These are phyloP conservation scores for Colletotrichum sp. DNA, from an alignment of 2,329 filamentous ascomycete genomes.

Conservation along the genomic window DNA sequence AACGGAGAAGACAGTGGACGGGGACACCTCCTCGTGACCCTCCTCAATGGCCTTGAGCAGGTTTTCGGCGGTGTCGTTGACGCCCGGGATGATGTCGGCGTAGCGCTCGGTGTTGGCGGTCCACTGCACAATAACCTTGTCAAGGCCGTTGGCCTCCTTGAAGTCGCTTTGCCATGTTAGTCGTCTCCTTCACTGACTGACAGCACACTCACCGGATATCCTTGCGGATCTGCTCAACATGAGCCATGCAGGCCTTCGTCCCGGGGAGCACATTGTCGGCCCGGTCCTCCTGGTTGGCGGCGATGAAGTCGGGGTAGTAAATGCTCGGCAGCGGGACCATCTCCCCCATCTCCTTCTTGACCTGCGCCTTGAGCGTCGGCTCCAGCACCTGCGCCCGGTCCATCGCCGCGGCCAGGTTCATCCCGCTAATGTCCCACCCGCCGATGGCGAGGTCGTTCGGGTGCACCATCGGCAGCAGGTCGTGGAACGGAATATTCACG, in stretches of 20 bases:
- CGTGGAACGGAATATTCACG: conserved; percentile 95
- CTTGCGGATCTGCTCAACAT: conserved; percentile 90
- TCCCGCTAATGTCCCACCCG: conserved; percentile 94
- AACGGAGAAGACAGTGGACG: conserved; percentile 94
- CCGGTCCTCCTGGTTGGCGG: conserved; percentile 95
- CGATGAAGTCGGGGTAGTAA: conserved; percentile 99
- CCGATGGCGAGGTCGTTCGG: conserved; percentile 95
- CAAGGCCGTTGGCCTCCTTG: conserved; percentile 82
- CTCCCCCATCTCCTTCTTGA: conserved; percentile 90
- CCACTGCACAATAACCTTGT: conserved; percentile 98
- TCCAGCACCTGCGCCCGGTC: conserved; percentile 95
- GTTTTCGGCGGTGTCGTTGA: conserved; percentile 98
- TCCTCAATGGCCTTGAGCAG: conserved; percentile 84
- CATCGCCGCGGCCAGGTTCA: conserved; percentile 92
- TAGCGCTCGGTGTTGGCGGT: conserved; percentile 99
- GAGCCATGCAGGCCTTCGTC: conserved; percentile 81
- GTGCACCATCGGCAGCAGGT: conserved; percentile 94
- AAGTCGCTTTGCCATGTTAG: conserved; percentile 67
- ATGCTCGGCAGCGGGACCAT: conserved; percentile 92
- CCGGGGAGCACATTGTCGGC: conserved; percentile 90
- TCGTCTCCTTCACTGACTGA: neutral
- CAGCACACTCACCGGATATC: conserved; percentile 68
- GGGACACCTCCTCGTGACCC: conserved; percentile 90
- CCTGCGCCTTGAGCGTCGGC: conserved; percentile 87
- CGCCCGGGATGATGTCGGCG: conserved; percentile 82